Conservation (phyloP, 371 early-diverging fungal species). For the Batkoa obscura region DNA sequence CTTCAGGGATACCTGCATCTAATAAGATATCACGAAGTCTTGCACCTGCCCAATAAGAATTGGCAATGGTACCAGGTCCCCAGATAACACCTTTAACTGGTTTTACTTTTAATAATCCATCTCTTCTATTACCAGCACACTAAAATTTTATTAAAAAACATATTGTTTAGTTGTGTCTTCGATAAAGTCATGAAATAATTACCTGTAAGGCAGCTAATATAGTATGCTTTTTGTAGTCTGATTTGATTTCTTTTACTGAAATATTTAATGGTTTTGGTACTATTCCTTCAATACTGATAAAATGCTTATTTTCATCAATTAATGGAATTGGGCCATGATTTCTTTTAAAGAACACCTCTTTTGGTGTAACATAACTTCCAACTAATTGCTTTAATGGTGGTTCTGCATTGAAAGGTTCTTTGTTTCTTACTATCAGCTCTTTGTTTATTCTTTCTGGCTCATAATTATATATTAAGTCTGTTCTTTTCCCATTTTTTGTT, state of each 20-base stretch:
- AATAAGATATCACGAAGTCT: slow-evolving; percentile 51
- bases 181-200: neutral
- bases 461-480: neutral
- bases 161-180: neutral
- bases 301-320: slow-evolving; percentile 3
- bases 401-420: slow-evolving; percentile 33
- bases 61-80: slow-evolving; percentile 51
- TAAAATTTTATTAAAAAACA: slow-evolving; percentile 20
- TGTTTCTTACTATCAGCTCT: neutral
- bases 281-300: slow-evolving; percentile 15
- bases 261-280: slow-evolving; percentile 16
- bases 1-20: slow-evolving; percentile 22
- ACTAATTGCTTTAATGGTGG: slow-evolving; percentile 24
- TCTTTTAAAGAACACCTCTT: slow-evolving; percentile 36
- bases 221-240: neutral
- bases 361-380: slow-evolving; percentile 31
- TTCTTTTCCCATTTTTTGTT: slow-evolving; percentile 1
- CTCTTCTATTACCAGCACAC: slow-evolving; percentile 71
- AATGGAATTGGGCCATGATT: slow-evolving; percentile 71
- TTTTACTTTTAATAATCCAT: slow-evolving; percentile 55
- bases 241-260: neutral
- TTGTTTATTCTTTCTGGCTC: slow-evolving; percentile 5
- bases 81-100: slow-evolving; percentile 56
- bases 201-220: slow-evolving; percentile 8
- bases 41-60: slow-evolving; percentile 65